Percentiles rank a stretch among this genome's conserved stretches.
These are phyloP conservation scores for Dryas drummondii DNA, from an alignment of 306 rosid genomes.

Conservation along the genomic window DNA sequence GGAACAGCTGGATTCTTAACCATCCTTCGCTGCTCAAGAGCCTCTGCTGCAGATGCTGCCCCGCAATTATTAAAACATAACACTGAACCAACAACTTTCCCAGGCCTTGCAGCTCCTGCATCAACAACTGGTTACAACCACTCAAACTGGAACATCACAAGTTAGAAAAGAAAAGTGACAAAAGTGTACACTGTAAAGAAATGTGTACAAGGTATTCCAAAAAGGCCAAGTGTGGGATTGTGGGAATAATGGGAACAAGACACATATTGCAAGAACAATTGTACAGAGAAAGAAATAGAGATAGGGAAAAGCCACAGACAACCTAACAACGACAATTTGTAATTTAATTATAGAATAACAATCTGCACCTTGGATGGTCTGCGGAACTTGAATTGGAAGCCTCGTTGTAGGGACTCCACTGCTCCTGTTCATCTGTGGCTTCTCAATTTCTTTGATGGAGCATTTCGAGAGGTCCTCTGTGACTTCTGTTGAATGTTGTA, in stretches of 20 bases:
- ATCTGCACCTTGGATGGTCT: conserved; percentile 70
- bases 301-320: neutral
- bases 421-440: conserved; percentile 61
- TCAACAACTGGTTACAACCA: neutral
- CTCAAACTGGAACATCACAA: neutral
- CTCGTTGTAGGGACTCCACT: conserved; percentile 52
- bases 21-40: conserved; percentile 71
- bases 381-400: conserved; percentile 82
- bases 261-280: conserved; percentile 2
- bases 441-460: conserved; percentile 75
- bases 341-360: neutral
- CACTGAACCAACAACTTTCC: conserved; percentile 83
- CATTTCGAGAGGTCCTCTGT: conserved; percentile 83
- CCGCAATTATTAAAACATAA: conserved; percentile 80
- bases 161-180: neutral
- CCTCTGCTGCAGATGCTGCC: conserved; percentile 62
- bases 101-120: conserved; percentile 89
- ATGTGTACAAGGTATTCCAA: neutral
- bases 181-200: neutral
- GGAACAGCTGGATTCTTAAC: conserved; percentile 60
- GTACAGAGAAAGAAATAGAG: too few species aligned
- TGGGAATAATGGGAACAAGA: neutral
- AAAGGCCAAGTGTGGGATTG: neutral
- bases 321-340: neutral
- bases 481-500: conserved; percentile 60